phyloP scores from a whole-genome alignment of 140 eudicot genomes.

The Erigeron philadelphicus region DNA sequence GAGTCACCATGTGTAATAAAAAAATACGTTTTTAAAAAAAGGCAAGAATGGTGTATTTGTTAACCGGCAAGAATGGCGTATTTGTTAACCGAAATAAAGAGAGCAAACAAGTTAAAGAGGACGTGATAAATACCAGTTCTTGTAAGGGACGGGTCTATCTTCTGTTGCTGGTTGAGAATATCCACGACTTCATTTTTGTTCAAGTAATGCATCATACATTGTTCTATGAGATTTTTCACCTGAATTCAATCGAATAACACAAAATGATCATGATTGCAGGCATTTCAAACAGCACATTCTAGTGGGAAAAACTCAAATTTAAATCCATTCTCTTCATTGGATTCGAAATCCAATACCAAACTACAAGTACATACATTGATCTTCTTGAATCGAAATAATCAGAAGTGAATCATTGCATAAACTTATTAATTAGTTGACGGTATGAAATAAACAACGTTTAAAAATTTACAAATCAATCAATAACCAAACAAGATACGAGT shows the following conservation, averaged over 20 bases:
- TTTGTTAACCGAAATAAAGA: neutral
- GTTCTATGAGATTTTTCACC: slow-evolving; percentile 64
- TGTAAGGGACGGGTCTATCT: slow-evolving; percentile 47
- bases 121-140: slow-evolving; percentile 38
- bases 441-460: neutral
- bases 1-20: neutral
- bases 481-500: neutral
- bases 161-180: slow-evolving; percentile 34
- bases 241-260: slow-evolving; percentile 20
- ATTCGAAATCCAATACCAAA: neutral
- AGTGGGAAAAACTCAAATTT: neutral
- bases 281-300: neutral
- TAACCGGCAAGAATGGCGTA: neutral
- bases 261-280: neutral
- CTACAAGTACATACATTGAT: neutral
- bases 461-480: neutral
- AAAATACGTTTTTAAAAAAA: neutral
- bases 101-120: neutral
- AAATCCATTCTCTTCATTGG: neutral
- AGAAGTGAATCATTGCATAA: neutral
- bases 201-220: slow-evolving; percentile 52
- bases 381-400: neutral
- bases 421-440: neutral
- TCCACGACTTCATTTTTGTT: slow-evolving; percentile 43
- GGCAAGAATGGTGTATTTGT: neutral